Evolutionary conservation across 768 basidiomycete genomes (phyloP).

Genomic region (Tulasnella sp.): DNA sequence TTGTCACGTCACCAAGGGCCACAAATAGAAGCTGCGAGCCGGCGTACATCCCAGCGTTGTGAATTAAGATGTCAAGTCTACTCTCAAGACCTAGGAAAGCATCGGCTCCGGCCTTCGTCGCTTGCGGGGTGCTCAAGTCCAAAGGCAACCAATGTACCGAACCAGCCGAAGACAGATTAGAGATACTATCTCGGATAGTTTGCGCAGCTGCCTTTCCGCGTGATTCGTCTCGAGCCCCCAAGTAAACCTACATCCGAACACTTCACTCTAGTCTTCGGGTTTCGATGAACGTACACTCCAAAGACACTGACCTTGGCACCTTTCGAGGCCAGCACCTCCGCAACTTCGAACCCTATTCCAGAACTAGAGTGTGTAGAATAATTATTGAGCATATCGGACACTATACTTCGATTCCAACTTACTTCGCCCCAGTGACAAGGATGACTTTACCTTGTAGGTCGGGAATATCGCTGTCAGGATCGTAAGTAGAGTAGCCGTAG

Average conservation of each 20-base stretch:
- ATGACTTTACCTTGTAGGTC: not conserved
- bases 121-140: slow-evolving; percentile 49
- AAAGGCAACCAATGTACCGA: slow-evolving; percentile 49
- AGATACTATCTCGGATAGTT: slow-evolving; percentile 40
- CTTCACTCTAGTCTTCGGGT: too few relatives aligned
- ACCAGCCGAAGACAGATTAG: slow-evolving; percentile 44
- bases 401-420: not conserved
- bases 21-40: not conserved
- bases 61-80: slow-evolving; percentile 58
- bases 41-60: slow-evolving; percentile 53
- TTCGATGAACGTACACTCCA: too few relatives aligned
- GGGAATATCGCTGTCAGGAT: not conserved
- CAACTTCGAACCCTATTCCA: not conserved
- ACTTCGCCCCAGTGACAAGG: slow-evolving; percentile 14
- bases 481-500: not conserved
- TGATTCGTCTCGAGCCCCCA: slow-evolving; percentile 49
- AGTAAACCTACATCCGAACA: slow-evolving; percentile 37
- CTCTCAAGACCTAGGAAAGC: slow-evolving; percentile 49
- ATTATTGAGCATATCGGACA: not conserved
- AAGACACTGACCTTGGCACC: not conserved
- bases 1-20: not conserved
- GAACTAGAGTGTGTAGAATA: not conserved
- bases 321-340: not conserved
- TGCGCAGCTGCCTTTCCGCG: slow-evolving; percentile 50
- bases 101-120: slow-evolving; percentile 47